Percentiles rank a stretch among this genome's conserved stretches.
phyloP scores from a whole-genome alignment of 2,329 filamentous ascomycete genomes.

The Botrytis deweyae region DNA sequence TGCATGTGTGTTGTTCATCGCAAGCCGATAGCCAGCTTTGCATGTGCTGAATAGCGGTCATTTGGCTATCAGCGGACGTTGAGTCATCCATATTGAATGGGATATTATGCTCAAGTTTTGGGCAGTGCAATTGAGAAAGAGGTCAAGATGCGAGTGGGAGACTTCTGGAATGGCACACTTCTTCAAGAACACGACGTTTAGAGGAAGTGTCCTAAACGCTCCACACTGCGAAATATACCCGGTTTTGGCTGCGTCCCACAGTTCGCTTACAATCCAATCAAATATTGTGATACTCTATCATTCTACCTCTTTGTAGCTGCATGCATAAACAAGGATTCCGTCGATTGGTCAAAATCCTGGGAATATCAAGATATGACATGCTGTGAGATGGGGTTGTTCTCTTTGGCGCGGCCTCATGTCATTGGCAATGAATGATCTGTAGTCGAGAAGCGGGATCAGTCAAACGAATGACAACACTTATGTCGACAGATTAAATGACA shows the following conservation, averaged over 20 bases:
- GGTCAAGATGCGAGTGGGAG: not conserved
- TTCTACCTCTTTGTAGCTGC: not conserved
- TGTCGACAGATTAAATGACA: not conserved
- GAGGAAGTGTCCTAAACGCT: not conserved
- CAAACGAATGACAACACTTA: not conserved
- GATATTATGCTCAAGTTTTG: not conserved
- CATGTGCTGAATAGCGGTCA: not conserved
- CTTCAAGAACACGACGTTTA: not conserved
- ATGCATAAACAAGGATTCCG: not conserved
- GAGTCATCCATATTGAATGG: not conserved
- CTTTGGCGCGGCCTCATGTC: too few relatives aligned
- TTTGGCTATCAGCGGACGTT: not conserved
- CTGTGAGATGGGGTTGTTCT: not conserved
- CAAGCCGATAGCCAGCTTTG: not conserved
- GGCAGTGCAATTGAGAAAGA: not conserved
- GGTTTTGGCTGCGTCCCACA: not conserved
- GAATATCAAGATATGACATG: not conserved
- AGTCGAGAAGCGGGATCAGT: not conserved
- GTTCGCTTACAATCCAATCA: not conserved
- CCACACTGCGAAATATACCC: not conserved
- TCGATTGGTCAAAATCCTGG: not conserved
- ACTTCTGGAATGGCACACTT: not conserved
- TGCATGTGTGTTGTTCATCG: not conserved
- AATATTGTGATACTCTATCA: not conserved
- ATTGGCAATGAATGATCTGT: not conserved